These are phyloP conservation scores for Kodamaea lidongshanica DNA, from an alignment of 805 yeast species.

Conservation along the genomic window DNA sequence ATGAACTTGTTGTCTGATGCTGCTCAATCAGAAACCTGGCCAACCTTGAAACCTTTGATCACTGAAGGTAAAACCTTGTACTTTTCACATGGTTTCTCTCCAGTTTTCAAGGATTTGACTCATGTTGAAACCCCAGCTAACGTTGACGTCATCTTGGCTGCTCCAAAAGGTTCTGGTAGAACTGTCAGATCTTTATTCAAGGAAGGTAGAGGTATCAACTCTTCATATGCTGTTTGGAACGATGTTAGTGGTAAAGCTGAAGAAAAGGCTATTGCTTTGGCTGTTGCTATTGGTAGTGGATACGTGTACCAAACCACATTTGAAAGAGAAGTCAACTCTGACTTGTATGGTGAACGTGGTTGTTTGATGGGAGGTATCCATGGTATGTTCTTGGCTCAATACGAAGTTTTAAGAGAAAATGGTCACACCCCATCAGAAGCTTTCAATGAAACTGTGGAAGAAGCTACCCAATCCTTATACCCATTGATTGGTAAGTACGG, in stretches of 20 bases:
- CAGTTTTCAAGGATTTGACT: constrained; percentile 97
- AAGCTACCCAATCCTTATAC: constrained; percentile 98
- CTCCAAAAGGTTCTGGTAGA: constrained; percentile 99
- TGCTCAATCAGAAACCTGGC: constrained; percentile 99
- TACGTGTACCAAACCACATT: constrained; percentile 99
- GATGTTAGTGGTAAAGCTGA: constrained; percentile 98
- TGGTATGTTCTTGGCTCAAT: constrained; percentile 99
- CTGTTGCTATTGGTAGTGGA: constrained; percentile 99
- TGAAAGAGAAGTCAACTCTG: constrained; percentile 98
- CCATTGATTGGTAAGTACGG: constrained; percentile 99
- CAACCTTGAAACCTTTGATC: constrained; percentile 75
- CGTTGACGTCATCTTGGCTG: constrained; percentile 95
- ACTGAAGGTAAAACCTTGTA: constrained; percentile 97
- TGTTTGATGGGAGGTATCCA: constrained; percentile 99
- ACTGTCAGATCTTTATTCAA: constrained; percentile 98
- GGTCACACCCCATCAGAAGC: constrained; percentile 99
- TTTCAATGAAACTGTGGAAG: constrained; percentile 99
- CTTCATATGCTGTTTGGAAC: constrained; percentile 99
- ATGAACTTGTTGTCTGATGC: constrained; percentile 99
- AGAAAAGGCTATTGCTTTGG: constrained; percentile 97
- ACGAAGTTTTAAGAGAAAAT: constrained; percentile 98
- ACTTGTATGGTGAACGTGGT: constrained; percentile 99
- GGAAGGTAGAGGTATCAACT: constrained; percentile 99
- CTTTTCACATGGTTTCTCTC: constrained; percentile 99
- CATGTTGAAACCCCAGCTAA: constrained; percentile 92